phyloP scores from a whole-genome alignment of 2,329 filamentous ascomycete genomes.

The Cladosporium sp. region DNA sequence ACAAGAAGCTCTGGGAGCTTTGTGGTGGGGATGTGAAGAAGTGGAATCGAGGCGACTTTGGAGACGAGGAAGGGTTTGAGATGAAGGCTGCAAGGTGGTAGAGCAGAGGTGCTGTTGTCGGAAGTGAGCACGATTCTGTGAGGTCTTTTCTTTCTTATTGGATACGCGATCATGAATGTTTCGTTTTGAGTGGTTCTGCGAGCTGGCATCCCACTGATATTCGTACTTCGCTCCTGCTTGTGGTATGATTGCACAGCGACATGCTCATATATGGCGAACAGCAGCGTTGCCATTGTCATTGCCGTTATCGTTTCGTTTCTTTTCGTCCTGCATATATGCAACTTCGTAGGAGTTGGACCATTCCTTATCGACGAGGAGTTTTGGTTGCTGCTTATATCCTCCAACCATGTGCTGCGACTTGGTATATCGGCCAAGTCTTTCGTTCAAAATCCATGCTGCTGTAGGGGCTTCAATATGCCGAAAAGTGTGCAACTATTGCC shows the following conservation, averaged over 20 bases:
- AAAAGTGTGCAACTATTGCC: background rate
- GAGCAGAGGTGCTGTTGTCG: background rate
- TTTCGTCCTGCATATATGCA: background rate
- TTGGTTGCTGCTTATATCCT: background rate
- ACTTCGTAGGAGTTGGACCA: background rate
- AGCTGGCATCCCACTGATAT: background rate
- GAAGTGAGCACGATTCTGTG: background rate
- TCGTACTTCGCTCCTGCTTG: background rate
- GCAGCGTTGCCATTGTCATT: background rate
- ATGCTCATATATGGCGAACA: background rate
- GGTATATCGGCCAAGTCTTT: background rate
- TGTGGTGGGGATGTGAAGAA: constrained; percentile 35
- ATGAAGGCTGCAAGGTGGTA: constrained; percentile 36
- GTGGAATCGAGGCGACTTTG: constrained; percentile 40
- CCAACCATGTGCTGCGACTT: background rate
- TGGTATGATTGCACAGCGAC: background rate
- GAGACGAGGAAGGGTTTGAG: constrained; percentile 28
- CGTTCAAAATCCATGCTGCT: background rate
- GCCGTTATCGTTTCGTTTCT: background rate
- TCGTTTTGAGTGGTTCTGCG: background rate
- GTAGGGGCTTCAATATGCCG: background rate
- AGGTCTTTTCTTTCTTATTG: background rate
- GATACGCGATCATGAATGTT: background rate
- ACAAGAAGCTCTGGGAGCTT: constrained; percentile 33
- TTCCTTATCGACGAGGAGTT: background rate